Conservation (phyloP, 495 filamentous ascomycete species). For the Hypoxylon perforatum region DNA sequence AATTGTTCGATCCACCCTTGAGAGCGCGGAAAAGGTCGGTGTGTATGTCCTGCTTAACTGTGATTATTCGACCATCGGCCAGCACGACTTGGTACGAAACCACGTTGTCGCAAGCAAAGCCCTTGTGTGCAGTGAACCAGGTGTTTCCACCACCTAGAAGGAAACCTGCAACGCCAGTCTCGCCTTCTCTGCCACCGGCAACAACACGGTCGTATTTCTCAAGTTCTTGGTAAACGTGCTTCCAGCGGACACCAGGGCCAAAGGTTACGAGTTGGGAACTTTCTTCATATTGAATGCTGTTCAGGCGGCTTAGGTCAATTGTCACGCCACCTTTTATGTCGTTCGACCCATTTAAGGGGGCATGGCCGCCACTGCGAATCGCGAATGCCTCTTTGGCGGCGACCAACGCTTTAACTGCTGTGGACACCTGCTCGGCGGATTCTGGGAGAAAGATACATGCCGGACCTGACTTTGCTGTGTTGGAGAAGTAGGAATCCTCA, state of each 20-base stretch:
- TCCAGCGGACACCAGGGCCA: slow-evolving; percentile 56
- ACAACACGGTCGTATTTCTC: slow-evolving; percentile 50
- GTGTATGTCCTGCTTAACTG: slow-evolving; percentile 43
- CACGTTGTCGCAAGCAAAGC: slow-evolving; percentile 54
- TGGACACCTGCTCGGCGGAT: neutral
- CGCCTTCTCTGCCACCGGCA: slow-evolving; percentile 51
- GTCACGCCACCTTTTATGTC: slow-evolving; percentile 64
- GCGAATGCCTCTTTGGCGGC: slow-evolving; percentile 54
- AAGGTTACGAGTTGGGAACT: slow-evolving; percentile 49
- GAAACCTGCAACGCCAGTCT: slow-evolving; percentile 55
- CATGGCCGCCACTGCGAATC: slow-evolving; percentile 64
- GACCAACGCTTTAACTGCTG: slow-evolving; percentile 22
- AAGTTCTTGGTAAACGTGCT: slow-evolving; percentile 53
- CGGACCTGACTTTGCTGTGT: neutral
- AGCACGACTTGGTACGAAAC: slow-evolving; percentile 60
- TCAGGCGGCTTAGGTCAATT: slow-evolving; percentile 61
- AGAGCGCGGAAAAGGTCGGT: slow-evolving; percentile 63
- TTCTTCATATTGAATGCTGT: slow-evolving; percentile 45
- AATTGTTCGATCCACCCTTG: slow-evolving; percentile 67
- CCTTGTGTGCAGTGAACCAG: neutral
- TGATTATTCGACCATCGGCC: slow-evolving; percentile 45
- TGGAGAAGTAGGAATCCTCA: neutral
- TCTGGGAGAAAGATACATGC: neutral
- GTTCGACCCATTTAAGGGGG: slow-evolving; percentile 56
- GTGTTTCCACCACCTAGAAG: slow-evolving; percentile 46